These are phyloP conservation scores for Dalechampia spathulata DNA, from an alignment of 441 rosid species.

Conservation along the genomic window DNA sequence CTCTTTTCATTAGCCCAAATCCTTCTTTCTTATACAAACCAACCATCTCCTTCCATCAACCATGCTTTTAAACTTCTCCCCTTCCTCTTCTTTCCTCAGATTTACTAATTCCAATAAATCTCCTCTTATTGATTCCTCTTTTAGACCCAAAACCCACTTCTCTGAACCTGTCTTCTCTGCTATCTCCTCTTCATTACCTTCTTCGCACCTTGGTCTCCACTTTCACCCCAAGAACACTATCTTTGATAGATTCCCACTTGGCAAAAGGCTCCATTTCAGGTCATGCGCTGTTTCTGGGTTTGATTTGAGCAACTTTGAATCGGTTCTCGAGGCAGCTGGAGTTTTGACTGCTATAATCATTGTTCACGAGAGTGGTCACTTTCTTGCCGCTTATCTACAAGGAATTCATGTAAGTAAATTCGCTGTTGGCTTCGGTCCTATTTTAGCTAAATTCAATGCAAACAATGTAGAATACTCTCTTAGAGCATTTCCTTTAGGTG, in stretches of 20 bases:
- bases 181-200: constrained; percentile 13
- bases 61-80: constrained; percentile 53
- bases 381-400: constrained; percentile 86
- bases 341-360: constrained; percentile 83
- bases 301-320: constrained; percentile 61
- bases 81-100: constrained; percentile 25
- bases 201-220: constrained; percentile 15
- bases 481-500: constrained; percentile 91
- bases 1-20: constrained; percentile 16
- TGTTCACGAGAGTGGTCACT: constrained; percentile 89
- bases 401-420: constrained; percentile 93
- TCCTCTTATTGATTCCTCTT: constrained; percentile 28
- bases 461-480: constrained; percentile 85
- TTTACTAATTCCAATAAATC: constrained; percentile 26
- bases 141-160: constrained; percentile 34
- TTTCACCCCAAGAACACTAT: constrained; percentile 26
- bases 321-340: constrained; percentile 75
- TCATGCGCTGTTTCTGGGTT: constrained; percentile 52
- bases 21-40: constrained; percentile 3
- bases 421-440: constrained; percentile 92
- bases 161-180: constrained; percentile 32
- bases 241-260: constrained; percentile 23
- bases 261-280: constrained; percentile 30
- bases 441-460: constrained; percentile 75
- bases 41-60: constrained; percentile 8